Evolutionary conservation across 208 protist species (phyloP).

Genomic region (Acanthamoeba triangularis): DNA sequence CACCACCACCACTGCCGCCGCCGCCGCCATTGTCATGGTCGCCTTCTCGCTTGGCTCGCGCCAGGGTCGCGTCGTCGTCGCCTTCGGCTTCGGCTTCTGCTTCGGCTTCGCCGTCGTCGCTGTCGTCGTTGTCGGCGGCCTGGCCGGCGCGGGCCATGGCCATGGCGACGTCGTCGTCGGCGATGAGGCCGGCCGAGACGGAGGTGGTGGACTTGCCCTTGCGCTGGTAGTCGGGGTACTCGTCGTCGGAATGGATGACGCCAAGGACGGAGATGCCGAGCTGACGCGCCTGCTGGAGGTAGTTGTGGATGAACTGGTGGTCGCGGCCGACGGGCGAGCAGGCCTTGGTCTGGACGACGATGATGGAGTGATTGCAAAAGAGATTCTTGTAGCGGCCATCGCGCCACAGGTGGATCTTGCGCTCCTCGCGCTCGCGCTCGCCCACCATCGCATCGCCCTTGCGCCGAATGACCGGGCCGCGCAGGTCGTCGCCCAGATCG

Average conservation of each 20-base stretch:
- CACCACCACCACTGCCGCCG: neutral
- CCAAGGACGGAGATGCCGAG: slow-evolving; percentile 50
- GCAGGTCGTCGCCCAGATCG: slow-evolving; percentile 15
- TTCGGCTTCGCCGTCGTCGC: neutral
- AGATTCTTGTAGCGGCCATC: slow-evolving; percentile 69
- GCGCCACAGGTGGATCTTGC: slow-evolving; percentile 58
- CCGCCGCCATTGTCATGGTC: neutral
- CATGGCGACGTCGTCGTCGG: slow-evolving; percentile 9
- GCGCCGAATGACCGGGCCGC: neutral
- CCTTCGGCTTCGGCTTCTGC: neutral
- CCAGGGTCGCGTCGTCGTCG: neutral
- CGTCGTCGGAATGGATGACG: slow-evolving; percentile 45
- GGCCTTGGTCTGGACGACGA: slow-evolving; percentile 65
- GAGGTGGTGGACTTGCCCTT: neutral
- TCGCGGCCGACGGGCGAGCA: slow-evolving; percentile 43
- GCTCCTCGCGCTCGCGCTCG: slow-evolving; percentile 59
- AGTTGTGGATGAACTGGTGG: slow-evolving; percentile 45
- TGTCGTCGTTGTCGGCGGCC: neutral
- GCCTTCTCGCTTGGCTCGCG: neutral
- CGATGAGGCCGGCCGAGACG: neutral
- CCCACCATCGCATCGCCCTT: slow-evolving; percentile 56
- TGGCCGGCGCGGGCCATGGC: neutral
- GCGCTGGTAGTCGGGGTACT: slow-evolving; percentile 53
- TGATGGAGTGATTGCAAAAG: slow-evolving; percentile 74
- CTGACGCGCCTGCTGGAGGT: slow-evolving; percentile 37